Base-by-base conservation (phyloP, 768 basidiomycete species). In the Neoboletus brunneissimus region DNA sequence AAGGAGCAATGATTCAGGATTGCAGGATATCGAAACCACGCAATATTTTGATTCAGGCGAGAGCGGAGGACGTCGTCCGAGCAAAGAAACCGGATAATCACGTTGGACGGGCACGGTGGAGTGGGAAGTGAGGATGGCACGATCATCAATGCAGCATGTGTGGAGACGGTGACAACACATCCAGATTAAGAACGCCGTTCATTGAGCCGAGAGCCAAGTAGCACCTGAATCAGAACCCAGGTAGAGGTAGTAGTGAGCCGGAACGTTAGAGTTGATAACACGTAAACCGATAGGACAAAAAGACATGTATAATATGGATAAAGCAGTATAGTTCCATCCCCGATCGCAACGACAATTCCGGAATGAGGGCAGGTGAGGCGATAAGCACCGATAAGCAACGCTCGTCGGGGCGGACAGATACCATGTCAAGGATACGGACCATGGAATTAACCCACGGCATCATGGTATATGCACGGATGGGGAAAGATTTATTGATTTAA, bases 391-490 rank as follows among this genome's bases (percentile, higher is more conserved):
- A 20, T 37, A 1, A 25, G 44, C 46, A 31, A 16, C 37, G 25
- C 22, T 35, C 22, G n/a, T 46, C 23, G 13, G 38, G 37, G 22
- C 34, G 52, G 31, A 51, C 29, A 25, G 54, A 50, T 31, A 37
- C 25, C 37, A 49, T 31, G n/a, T 20, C 46, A n/a, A 32, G 25
- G 20, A 47, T 37, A 32, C 27, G 45, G 31, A 8, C 13, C 20
- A 23, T 43, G 6, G n/a, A 12, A 44, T 34, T 9, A 31, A 40
- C 40, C 9, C 44, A 40, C 20, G n/a, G n/a, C 31, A 41, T 50
- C 31, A 35, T 40, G 23, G 27, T n/a, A 38, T 50, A 44, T 22
- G 42, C 31, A 44, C 63, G 45, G 45, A 64, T 64, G 54, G 61
- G 57, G 52, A 35, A 31, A 42, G 25, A 18, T 51, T 54, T 27